Conservation (phyloP, 257 asterid species). For the Penstemon davidsonii region DNA sequence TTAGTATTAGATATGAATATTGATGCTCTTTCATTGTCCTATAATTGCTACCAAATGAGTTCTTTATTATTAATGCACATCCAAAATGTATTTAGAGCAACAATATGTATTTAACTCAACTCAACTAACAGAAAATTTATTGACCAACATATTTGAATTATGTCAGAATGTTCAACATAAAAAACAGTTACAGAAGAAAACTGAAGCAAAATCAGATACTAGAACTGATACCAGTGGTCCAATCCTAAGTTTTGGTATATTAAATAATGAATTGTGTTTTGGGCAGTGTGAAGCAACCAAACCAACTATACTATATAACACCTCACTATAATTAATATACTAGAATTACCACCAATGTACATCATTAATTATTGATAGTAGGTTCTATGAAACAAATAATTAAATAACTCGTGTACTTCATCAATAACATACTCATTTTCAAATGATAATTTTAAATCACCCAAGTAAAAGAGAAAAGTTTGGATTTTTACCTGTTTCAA, state of each 20-base stretch:
- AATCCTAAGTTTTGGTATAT: conserved; percentile 21
- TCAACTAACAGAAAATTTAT: neutral
- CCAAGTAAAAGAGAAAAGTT: conserved; percentile 23
- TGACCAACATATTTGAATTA: conserved; percentile 17
- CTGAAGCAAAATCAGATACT: conserved; percentile 24
- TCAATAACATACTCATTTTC: conserved; percentile 11
- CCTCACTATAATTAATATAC: conserved; percentile 2
- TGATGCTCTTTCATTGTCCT: neutral
- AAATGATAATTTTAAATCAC: conserved; percentile 11
- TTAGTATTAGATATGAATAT: neutral
- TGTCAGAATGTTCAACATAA: conserved; percentile 14
- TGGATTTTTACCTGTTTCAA: conserved; percentile 38
- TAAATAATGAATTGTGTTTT: conserved; percentile 23
- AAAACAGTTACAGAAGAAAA: conserved; percentile 20
- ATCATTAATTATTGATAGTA: conserved; percentile 23
- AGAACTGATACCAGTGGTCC: conserved; percentile 36
- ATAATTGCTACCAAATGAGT: too few species aligned
- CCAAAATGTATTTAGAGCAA: neutral
- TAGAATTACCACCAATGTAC: conserved; percentile 20
- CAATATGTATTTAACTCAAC: neutral
- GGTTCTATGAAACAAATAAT: conserved; percentile 10
- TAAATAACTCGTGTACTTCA: neutral
- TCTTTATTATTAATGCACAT: too few species aligned
- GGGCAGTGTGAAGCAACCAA: conserved; percentile 36
- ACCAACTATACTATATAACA: conserved; percentile 19